A percentile compares a stretch with the other conserved stretches of the same genome.
These are phyloP conservation scores for Flaveria ramosissima DNA, from an alignment of 129 eudicot species.

Conservation along the genomic window DNA sequence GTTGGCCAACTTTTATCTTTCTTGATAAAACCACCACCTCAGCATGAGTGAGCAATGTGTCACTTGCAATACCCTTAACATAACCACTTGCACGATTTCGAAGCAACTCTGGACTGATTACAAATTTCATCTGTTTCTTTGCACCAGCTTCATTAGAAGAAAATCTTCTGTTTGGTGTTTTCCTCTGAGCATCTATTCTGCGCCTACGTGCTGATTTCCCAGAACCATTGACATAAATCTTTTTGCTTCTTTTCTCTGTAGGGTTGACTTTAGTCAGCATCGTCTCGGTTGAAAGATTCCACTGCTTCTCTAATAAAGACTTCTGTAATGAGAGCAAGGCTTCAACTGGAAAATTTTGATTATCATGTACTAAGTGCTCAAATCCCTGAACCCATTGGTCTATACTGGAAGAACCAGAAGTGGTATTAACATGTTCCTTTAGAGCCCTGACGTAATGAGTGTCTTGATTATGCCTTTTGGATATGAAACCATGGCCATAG, in stretches of 20 bases:
- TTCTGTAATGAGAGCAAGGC: slow-evolving; percentile 80
- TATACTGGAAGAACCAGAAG: slow-evolving; percentile 41
- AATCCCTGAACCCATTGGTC: slow-evolving; percentile 47
- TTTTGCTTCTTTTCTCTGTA: slow-evolving; percentile 34
- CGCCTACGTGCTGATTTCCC: slow-evolving; percentile 82
- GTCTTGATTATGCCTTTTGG: slow-evolving; percentile 38
- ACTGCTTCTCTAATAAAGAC: slow-evolving; percentile 85
- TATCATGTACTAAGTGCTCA: slow-evolving; percentile 35
- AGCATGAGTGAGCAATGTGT: slow-evolving; percentile 66
- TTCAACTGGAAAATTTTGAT: slow-evolving; percentile 54
- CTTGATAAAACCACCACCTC: slow-evolving; percentile 79
- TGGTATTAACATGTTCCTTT: slow-evolving; percentile 56
- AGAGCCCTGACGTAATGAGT: slow-evolving; percentile 58
- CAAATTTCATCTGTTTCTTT: slow-evolving; percentile 36
- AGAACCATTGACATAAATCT: slow-evolving; percentile 55
- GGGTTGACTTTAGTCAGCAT: slow-evolving; percentile 22
- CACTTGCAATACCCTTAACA: slow-evolving; percentile 34
- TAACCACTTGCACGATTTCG: slow-evolving; percentile 41
- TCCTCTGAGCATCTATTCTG: slow-evolving; percentile 67
- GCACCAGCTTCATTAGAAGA: slow-evolving; percentile 35
- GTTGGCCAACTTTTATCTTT: slow-evolving; percentile 64
- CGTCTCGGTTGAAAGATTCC: slow-evolving; percentile 65
- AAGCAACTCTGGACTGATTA: slow-evolving; percentile 67
- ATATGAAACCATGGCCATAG: slow-evolving; percentile 42
- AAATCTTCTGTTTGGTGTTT: slow-evolving; percentile 35